Conservation (phyloP, 2,329 filamentous ascomycete genomes). For the Epichloe sylvatica region DNA sequence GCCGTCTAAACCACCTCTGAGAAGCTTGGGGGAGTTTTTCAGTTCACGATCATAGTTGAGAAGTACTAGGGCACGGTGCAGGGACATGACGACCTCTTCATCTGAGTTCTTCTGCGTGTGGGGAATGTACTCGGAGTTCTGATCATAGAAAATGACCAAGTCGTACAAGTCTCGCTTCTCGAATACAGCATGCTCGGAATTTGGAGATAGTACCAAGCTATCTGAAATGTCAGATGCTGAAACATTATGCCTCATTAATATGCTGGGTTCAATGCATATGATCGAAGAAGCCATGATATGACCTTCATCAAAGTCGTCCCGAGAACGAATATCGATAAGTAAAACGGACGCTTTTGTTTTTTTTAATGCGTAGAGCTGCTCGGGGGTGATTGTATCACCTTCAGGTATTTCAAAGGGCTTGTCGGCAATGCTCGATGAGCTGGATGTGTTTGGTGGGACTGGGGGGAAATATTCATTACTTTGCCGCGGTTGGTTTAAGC, state of each 20-base stretch:
- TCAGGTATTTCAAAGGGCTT: conserved; percentile 36
- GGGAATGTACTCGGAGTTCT: conserved; percentile 42
- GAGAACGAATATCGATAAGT: conserved; percentile 70
- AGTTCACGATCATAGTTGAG: conserved; percentile 71
- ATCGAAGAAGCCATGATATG: conserved; percentile 75
- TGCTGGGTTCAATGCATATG: conserved; percentile 75
- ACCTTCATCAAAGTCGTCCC: conserved; percentile 71
- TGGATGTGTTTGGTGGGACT: conserved; percentile 14
- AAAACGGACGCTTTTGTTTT: conserved; percentile 47
- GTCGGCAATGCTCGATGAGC: conserved; percentile 19
- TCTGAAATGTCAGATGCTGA: conserved; percentile 50
- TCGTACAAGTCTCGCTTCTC: conserved; percentile 63
- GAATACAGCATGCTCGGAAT: conserved; percentile 64
- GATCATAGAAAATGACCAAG: conserved; percentile 81
- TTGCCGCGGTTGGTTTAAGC: conserved; percentile 15
- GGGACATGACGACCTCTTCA: conserved; percentile 48
- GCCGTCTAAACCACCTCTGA: conserved; percentile 70
- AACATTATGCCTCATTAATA: conserved; percentile 54
- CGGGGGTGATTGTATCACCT: conserved; percentile 47
- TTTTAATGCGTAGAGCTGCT: conserved; percentile 59
- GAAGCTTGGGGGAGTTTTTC: conserved; percentile 62
- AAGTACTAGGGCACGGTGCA: conserved; percentile 68
- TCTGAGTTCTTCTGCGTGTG: conserved; percentile 20
- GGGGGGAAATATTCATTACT: conserved; percentile 18
- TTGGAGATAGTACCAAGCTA: conserved; percentile 54